Percentiles rank a stretch among this genome's conserved stretches.
Evolutionary conservation across 2,329 filamentous ascomycete species (phyloP).

Genomic region (Whalleya microplaca): DNA sequence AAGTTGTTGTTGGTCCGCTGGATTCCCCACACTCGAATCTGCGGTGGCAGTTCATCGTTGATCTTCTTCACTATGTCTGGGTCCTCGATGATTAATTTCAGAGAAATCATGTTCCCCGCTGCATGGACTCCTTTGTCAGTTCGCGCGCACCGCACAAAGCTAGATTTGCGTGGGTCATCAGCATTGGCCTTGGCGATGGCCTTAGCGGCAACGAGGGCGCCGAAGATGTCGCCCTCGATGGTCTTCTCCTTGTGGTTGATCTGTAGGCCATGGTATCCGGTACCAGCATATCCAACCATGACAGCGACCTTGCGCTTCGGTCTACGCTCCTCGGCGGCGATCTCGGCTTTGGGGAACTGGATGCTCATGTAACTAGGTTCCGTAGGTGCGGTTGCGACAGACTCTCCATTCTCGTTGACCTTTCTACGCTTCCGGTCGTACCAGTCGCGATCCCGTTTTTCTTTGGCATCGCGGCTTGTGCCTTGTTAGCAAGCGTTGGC

Average conservation of each 20-base stretch:
- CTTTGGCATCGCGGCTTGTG: conserved; percentile 54
- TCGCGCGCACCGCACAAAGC: conserved; percentile 87
- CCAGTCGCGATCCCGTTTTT: conserved; percentile 52
- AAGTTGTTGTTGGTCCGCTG: conserved; percentile 88
- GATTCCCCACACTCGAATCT: conserved; percentile 95
- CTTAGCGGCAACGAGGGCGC: conserved; percentile 85
- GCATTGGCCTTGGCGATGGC: conserved; percentile 97
- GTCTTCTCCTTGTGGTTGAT: conserved; percentile 83
- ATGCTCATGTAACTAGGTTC: conserved; percentile 59
- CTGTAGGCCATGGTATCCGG: conserved; percentile 97
- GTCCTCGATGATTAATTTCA: conserved; percentile 96
- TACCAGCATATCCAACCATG: conserved; percentile 92
- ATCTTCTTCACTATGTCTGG: conserved; percentile 86
- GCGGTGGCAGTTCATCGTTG: conserved; percentile 80
- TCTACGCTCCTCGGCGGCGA: conserved; percentile 80
- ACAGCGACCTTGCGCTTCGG: conserved; percentile 98
- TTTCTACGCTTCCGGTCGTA: conserved; percentile 60
- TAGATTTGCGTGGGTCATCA: conserved; percentile 94
- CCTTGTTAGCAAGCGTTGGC: conserved; percentile 48
- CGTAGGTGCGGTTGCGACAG: conserved; percentile 34
- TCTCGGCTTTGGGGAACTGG: conserved; percentile 73
- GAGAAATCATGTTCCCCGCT: conserved; percentile 89
- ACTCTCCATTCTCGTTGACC: conserved; percentile 40
- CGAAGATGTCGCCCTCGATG: conserved; percentile 94
- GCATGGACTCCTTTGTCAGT: conserved; percentile 98